Percentiles rank a stretch among this genome's conserved stretches.
phyloP scores from a whole-genome alignment of 1,284 basidiomycete genomes.

The Hortiboletus rubellus region DNA sequence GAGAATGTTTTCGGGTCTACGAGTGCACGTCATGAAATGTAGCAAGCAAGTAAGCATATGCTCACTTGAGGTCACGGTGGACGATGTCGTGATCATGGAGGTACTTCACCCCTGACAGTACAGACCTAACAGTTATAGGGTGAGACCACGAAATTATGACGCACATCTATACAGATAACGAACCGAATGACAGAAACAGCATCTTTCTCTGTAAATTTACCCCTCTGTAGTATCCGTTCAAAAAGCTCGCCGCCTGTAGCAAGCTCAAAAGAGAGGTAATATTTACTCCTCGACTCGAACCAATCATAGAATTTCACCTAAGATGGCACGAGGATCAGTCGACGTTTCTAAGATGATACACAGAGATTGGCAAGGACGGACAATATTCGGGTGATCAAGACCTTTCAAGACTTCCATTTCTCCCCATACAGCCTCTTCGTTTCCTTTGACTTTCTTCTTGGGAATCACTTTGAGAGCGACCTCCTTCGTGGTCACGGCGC shows the following conservation, averaged over 20 bases:
- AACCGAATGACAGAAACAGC: constrained; percentile 71
- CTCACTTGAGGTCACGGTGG: constrained; percentile 87
- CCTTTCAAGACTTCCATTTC: constrained; percentile 91
- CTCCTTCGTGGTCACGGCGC: constrained; percentile 52
- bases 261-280: constrained; percentile 90
- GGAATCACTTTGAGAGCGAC: constrained; percentile 88
- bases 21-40: neutral
- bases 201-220: constrained; percentile 90
- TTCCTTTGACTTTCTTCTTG: constrained; percentile 91
- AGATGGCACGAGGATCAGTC: neutral
- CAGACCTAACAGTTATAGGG: constrained; percentile 48
- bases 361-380: constrained; percentile 39
- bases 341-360: neutral
- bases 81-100: constrained; percentile 88
- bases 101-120: constrained; percentile 80
- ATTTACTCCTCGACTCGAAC: constrained; percentile 90
- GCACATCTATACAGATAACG: neutral
- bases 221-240: constrained; percentile 76
- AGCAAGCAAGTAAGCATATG: neutral
- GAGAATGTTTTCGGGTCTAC: constrained; percentile 90
- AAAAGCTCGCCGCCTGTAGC: constrained; percentile 91
- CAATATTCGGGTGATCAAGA: constrained; percentile 87
- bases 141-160: constrained; percentile 1
- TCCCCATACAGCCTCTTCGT: constrained; percentile 80
- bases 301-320: constrained; percentile 92